These are phyloP conservation scores for Carpinus fangiana DNA, from an alignment of 306 rosid genomes.

Conservation along the genomic window DNA sequence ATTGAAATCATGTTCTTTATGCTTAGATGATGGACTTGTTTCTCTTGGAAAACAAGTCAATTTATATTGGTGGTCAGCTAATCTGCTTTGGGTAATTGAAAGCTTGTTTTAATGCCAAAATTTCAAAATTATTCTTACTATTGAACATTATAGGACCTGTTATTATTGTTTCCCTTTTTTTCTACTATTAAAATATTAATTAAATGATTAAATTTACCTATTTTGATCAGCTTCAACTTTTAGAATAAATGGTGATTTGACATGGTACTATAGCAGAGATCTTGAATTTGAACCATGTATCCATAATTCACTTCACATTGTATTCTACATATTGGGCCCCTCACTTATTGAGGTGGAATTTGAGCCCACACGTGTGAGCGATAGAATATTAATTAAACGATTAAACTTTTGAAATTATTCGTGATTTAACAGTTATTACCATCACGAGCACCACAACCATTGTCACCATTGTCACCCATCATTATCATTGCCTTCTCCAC, in stretches of 20 bases:
- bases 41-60: conserved; percentile 1
- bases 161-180: neutral
- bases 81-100: neutral
- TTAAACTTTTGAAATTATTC: too few species aligned
- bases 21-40: neutral
- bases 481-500: neutral
- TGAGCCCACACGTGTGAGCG: too few species aligned
- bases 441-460: neutral
- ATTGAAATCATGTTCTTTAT: neutral
- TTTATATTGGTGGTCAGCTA: neutral
- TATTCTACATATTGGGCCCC: too few species aligned
- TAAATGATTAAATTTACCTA: too few species aligned
- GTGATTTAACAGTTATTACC: too few species aligned
- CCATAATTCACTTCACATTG: too few species aligned
- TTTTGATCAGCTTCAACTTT: too few species aligned
- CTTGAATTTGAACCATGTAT: too few species aligned
- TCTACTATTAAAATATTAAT: neutral
- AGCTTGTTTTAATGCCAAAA: neutral
- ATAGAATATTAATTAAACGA: too few species aligned
- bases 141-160: neutral
- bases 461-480: neutral
- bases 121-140: neutral
- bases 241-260: too few species aligned
- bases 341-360: too few species aligned
- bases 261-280: too few species aligned